A percentile compares a stretch with the other conserved stretches of the same genome.
These are phyloP conservation scores for Viridothelium virens DNA, from an alignment of 495 filamentous ascomycete genomes.

Conservation along the genomic window DNA sequence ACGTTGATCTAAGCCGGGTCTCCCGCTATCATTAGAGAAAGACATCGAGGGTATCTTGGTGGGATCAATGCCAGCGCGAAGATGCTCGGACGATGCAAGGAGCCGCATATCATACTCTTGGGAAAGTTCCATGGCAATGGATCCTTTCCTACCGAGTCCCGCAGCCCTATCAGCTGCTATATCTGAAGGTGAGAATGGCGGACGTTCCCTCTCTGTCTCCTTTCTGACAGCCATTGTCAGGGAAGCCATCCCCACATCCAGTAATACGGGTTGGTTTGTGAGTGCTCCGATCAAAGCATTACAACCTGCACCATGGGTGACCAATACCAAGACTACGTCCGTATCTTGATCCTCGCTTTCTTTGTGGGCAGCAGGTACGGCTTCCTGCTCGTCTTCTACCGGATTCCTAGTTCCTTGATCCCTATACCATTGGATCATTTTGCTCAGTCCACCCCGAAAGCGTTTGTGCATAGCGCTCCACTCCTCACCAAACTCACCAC, in stretches of 20 bases:
- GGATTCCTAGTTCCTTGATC: slow-evolving; percentile 41
- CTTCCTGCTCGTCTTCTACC: slow-evolving; percentile 27
- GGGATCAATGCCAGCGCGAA: slow-evolving; percentile 47
- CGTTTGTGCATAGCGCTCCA: slow-evolving; percentile 92
- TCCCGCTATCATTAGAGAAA: slow-evolving; percentile 17
- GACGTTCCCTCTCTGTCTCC: slow-evolving; percentile 27
- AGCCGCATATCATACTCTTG: slow-evolving; percentile 71
- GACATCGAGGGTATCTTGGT: slow-evolving; percentile 19
- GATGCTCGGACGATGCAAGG: slow-evolving; percentile 71
- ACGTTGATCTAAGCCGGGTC: slow-evolving; percentile 6
- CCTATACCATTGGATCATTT: slow-evolving; percentile 76
- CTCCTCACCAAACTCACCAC: slow-evolving; percentile 83
- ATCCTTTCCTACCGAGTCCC: not conserved
- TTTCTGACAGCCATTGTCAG: slow-evolving; percentile 81
- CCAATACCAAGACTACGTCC: slow-evolving; percentile 78
- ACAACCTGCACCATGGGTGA: slow-evolving; percentile 96
- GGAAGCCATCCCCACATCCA: slow-evolving; percentile 83
- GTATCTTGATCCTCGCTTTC: slow-evolving; percentile 48
- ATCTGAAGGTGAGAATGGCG: slow-evolving; percentile 23
- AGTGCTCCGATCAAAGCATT: slow-evolving; percentile 91
- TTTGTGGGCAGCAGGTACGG: slow-evolving; percentile 15
- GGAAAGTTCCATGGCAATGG: slow-evolving; percentile 17
- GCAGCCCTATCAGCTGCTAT: slow-evolving; percentile 13
- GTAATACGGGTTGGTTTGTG: slow-evolving; percentile 76
- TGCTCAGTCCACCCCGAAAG: slow-evolving; percentile 66